Evolutionary conservation across 164 flowering plant species (phyloP).

Genomic region (Tetrastigma voinierianum): DNA sequence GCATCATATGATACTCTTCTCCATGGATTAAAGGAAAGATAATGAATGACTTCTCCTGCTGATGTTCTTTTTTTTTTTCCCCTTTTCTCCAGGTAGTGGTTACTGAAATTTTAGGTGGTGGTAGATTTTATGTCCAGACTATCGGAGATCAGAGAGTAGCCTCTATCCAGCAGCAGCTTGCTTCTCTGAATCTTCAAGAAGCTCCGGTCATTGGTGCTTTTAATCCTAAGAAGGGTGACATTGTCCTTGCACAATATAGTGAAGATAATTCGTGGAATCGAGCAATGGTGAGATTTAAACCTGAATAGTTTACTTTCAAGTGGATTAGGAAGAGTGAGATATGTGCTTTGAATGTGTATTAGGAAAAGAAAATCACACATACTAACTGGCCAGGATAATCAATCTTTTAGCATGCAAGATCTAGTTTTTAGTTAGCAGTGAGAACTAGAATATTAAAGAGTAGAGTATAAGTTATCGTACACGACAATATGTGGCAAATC

Average conservation of each 20-base stretch:
- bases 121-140: slow-evolving; percentile 84
- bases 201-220: slow-evolving; percentile 84
- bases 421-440: not conserved
- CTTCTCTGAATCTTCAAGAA: slow-evolving; percentile 70
- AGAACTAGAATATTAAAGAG: not conserved
- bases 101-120: slow-evolving; percentile 86
- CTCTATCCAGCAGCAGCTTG: slow-evolving; percentile 79
- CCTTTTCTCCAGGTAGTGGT: slow-evolving; percentile 92
- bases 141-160: slow-evolving; percentile 74
- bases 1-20: not conserved
- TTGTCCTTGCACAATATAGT: slow-evolving; percentile 86
- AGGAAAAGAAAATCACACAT: too few species aligned
- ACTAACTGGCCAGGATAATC: not conserved
- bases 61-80: not conserved
- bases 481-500: not conserved
- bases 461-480: not conserved
- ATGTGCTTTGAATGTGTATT: too few species aligned
- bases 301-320: not conserved
- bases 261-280: slow-evolving; percentile 94
- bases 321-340: too few species aligned
- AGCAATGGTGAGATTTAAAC: slow-evolving; percentile 62
- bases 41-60: slow-evolving; percentile 3
- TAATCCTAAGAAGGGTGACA: slow-evolving; percentile 90
- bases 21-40: not conserved
- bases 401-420: not conserved